Evolutionary conservation across 805 yeast species (phyloP), one percentile per base, ranked within the genome.

Genomic region (Yamadazyma paraphyllophila): DNA sequence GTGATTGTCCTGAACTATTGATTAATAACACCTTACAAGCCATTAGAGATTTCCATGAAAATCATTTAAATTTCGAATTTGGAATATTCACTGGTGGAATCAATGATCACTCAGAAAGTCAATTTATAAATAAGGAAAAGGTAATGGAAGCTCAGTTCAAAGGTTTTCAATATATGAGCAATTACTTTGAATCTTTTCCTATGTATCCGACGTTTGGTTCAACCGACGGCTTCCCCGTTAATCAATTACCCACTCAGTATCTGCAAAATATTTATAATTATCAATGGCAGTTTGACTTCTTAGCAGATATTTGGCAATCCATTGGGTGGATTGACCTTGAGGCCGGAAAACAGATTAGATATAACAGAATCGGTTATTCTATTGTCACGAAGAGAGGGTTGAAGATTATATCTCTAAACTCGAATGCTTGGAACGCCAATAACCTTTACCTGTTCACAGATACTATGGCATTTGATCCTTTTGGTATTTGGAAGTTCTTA

Each of bases 71-170:
- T 11, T 83, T 76, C 54, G 84, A 81, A 41, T 83, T 83, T 57
- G 77, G 84, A 1, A 63, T 84, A 29, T 84, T 84, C 69, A 84
- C 89, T 3, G 90, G 90, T 44, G 91, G 83, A 54, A 69, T 82
- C 57, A 81, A 81, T 39, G 88, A 83, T 59, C 89, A 83, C 57
- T 27, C 34, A n/a, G 82, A 77, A 50, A 80, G 74, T 45, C 53
- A 66, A 8, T 66, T 70, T 34, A 69, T 73, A 53, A 74, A 74
- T 43, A 67, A 76, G 39, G 84, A 81, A 32, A 76, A 78, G 47
- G 88, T 85, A 47, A 86, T 73, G 4, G 85, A 74, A 5, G 81
- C 83, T 9, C 92, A 85, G 43, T 81, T 88, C 44, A 84, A 68
- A 57, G 82, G 85, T 49, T 88, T 83, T 36, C 76, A 70, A 10